These are phyloP conservation scores for Trypethelium eluteriae DNA, from an alignment of 495 filamentous ascomycete species.

Conservation along the genomic window DNA sequence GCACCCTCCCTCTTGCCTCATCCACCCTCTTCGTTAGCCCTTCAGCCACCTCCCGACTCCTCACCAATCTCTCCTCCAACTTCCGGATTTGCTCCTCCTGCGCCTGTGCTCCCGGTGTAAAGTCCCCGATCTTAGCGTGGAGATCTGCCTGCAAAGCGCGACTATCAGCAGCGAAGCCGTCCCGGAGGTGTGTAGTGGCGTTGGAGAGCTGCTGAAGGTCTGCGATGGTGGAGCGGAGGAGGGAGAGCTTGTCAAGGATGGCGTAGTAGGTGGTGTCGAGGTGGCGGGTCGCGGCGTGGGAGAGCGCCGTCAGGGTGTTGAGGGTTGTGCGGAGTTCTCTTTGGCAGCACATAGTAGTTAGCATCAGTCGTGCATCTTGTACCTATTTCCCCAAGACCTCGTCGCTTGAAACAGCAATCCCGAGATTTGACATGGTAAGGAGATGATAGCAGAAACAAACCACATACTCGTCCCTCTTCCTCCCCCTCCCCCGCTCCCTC, in stretches of 20 bases:
- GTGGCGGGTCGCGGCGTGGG: slow-evolving; percentile 53
- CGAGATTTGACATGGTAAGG: neutral
- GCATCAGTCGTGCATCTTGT: neutral
- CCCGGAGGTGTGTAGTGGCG: slow-evolving; percentile 52
- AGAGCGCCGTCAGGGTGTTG: slow-evolving; percentile 34
- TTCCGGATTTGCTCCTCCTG: slow-evolving; percentile 55
- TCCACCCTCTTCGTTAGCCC: slow-evolving; percentile 60
- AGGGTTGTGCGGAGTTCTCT: slow-evolving; percentile 33
- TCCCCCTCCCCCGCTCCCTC: neutral
- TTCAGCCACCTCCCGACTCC: slow-evolving; percentile 55
- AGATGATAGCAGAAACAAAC: neutral
- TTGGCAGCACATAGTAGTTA: neutral
- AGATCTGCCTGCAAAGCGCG: slow-evolving; percentile 55
- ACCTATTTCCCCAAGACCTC: neutral
- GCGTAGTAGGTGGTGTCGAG: slow-evolving; percentile 86
- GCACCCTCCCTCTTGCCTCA: slow-evolving; percentile 54
- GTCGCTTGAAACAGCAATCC: no score
- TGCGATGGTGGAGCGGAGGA: slow-evolving; percentile 58
- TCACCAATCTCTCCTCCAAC: slow-evolving; percentile 57
- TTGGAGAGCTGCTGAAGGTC: slow-evolving; percentile 63
- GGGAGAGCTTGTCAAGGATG: slow-evolving; percentile 66
- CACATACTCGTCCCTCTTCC: neutral
- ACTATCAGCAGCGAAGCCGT: slow-evolving; percentile 56
- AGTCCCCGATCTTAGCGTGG: slow-evolving; percentile 53
- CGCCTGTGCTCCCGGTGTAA: slow-evolving; percentile 63